These are phyloP conservation scores for Russula dissimulans DNA, from an alignment of 768 basidiomycete genomes.

Conservation along the genomic window DNA sequence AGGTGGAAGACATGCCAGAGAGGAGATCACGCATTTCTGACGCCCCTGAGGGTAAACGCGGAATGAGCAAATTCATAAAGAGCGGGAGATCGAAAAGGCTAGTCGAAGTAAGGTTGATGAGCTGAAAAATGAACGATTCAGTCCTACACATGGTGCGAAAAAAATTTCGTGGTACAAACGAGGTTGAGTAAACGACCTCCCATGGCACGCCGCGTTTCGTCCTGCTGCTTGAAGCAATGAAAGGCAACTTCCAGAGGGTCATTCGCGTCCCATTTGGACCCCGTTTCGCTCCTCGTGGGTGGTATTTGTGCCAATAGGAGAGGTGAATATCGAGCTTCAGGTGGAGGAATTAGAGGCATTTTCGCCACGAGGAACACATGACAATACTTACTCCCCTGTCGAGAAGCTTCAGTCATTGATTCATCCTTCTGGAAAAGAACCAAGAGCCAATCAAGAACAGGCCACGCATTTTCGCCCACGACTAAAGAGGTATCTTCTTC, in stretches of 20 bases:
- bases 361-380: neutral
- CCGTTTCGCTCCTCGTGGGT: constrained; percentile 36
- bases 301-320: constrained; percentile 54
- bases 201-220: constrained; percentile 15
- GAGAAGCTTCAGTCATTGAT: constrained; percentile 26
- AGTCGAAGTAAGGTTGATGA: constrained; percentile 29
- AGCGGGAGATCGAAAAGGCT: constrained; percentile 27
- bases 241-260: constrained; percentile 39
- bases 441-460: constrained; percentile 60
- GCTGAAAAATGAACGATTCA: constrained; percentile 20
- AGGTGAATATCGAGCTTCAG: constrained; percentile 37
- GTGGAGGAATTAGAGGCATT: neutral
- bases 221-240: constrained; percentile 24
- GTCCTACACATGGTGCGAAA: neutral
- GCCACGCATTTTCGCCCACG: constrained; percentile 61
- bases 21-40: constrained; percentile 21
- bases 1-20: constrained; percentile 22
- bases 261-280: constrained; percentile 47
- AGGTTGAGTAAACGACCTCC: constrained; percentile 26
- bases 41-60: constrained; percentile 22
- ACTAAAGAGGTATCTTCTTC: constrained; percentile 24
- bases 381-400: constrained; percentile 28
- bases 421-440: constrained; percentile 64
- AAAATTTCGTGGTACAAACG: constrained; percentile 20
- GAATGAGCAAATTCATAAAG: constrained; percentile 26